Evolutionary conservation across 2,329 filamentous ascomycete genomes (phyloP).

Genomic region (Fusarium sp.): DNA sequence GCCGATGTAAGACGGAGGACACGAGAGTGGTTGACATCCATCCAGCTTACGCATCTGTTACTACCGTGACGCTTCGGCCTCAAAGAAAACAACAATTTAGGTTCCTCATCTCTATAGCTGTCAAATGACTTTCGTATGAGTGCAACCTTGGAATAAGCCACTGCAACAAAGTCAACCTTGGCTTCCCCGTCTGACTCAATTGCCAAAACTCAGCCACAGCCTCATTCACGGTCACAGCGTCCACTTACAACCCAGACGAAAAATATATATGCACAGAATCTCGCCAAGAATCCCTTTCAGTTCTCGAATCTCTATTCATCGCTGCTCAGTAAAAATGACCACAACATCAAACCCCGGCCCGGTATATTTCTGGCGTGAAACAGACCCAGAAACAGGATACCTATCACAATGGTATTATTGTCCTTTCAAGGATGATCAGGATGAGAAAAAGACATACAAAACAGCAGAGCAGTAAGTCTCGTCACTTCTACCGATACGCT

Average conservation of each 20-base stretch:
- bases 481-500: not conserved
- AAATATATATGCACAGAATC: not conserved
- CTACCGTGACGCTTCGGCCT: not conserved
- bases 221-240: not conserved
- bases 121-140: not conserved
- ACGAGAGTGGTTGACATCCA: not conserved
- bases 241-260: not conserved
- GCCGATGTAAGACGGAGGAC: not conserved
- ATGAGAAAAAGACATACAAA: slow-evolving; percentile 52
- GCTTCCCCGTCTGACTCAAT: slow-evolving; percentile 35
- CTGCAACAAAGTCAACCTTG: not conserved
- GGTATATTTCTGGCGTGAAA: slow-evolving; percentile 61
- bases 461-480: slow-evolving; percentile 61
- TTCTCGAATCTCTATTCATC: not conserved
- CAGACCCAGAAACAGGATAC: slow-evolving; percentile 59
- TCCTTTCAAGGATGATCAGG: slow-evolving; percentile 55
- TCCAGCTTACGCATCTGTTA: not conserved
- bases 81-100: not conserved
- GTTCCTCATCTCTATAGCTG: not conserved
- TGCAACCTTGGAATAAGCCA: not conserved
- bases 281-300: not conserved
- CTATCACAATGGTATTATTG: slow-evolving; percentile 71
- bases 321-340: slow-evolving; percentile 3
- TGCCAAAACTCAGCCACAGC: slow-evolving; percentile 27
- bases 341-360: slow-evolving; percentile 16